Percentiles rank a stretch among this genome's conserved stretches.
Evolutionary conservation across 129 eudicot genomes (phyloP).

Genomic region (Tagetes patula): DNA sequence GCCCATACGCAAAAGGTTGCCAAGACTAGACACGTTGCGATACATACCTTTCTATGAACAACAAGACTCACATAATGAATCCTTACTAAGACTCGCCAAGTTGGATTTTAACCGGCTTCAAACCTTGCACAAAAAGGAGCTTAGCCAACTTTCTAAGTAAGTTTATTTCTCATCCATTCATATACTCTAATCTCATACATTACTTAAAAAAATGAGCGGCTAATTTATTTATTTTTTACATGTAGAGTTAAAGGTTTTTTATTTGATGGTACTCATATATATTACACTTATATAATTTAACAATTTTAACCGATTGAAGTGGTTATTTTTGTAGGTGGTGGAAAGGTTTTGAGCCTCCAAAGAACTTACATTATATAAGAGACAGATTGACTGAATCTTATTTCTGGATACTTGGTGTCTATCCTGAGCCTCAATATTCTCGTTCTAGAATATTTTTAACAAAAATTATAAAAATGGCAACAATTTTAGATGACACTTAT

Average conservation of each 20-base stretch:
- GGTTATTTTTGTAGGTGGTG: background rate
- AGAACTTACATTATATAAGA: background rate
- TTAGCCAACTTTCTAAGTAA: background rate
- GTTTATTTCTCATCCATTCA: background rate
- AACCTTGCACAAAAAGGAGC: conserved; percentile 11
- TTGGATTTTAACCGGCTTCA: conserved; percentile 3
- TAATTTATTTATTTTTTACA: no score
- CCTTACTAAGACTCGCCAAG: background rate
- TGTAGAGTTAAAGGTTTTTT: no score
- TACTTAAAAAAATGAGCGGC: no score
- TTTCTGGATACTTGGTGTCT: background rate
- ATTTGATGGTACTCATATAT: no score
- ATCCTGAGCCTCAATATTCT: conserved; percentile 1
- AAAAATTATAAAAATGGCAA: background rate
- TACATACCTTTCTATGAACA: conserved; percentile 10
- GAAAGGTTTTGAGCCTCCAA: background rate
- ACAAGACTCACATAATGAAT: background rate
- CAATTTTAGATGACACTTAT: background rate
- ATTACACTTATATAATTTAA: no score
- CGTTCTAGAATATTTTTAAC: background rate
- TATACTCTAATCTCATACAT: no score
- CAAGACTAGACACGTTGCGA: background rate
- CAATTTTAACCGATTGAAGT: no score
- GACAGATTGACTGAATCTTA: conserved; percentile 6
- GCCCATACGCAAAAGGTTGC: background rate